These are phyloP conservation scores for Rhizopus stolonifer DNA, from an alignment of 371 early-diverging fungal genomes.

Conservation along the genomic window DNA sequence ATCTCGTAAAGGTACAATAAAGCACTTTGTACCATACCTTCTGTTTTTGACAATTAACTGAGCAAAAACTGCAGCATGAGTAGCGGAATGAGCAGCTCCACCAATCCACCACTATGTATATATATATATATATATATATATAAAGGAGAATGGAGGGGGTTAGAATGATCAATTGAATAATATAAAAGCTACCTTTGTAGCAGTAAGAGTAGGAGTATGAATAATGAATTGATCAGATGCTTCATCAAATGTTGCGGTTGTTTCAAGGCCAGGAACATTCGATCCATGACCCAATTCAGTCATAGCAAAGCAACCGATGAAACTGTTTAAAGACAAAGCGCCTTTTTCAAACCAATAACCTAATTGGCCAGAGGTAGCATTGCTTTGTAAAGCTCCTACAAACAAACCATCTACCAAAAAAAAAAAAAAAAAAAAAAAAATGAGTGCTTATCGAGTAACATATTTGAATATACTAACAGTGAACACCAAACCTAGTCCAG, in stretches of 20 bases:
- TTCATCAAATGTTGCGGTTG: conserved; percentile 89
- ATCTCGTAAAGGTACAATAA: conserved; percentile 70
- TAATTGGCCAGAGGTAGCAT: conserved; percentile 84
- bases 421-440: not conserved
- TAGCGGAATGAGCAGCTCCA: conserved; percentile 84
- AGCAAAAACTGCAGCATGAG: conserved; percentile 80
- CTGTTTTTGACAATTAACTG: conserved; percentile 77
- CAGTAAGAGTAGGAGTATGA: conserved; percentile 87
- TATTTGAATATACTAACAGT: conserved; percentile 45
- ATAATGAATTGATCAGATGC: conserved; percentile 84
- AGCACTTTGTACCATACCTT: conserved; percentile 78
- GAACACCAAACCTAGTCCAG: conserved; percentile 94
- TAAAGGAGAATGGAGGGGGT: not conserved
- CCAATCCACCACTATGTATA: conserved; percentile 91
- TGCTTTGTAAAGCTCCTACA: conserved; percentile 86
- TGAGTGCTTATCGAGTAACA: not conserved
- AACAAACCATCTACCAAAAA: conserved; percentile 67
- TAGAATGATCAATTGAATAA: too few species aligned
- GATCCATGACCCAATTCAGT: conserved; percentile 90
- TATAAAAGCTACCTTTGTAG: conserved; percentile 62
- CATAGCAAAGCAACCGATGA: conserved; percentile 92
- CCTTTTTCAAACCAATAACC: conserved; percentile 89
- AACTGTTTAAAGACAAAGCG: conserved; percentile 76
- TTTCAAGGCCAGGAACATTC: conserved; percentile 91
- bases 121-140: not conserved